Evolutionary conservation across 1,284 basidiomycete genomes (phyloP), one percentile per base, ranked within the genome.

Genomic region (Cystobasidium sp.): DNA sequence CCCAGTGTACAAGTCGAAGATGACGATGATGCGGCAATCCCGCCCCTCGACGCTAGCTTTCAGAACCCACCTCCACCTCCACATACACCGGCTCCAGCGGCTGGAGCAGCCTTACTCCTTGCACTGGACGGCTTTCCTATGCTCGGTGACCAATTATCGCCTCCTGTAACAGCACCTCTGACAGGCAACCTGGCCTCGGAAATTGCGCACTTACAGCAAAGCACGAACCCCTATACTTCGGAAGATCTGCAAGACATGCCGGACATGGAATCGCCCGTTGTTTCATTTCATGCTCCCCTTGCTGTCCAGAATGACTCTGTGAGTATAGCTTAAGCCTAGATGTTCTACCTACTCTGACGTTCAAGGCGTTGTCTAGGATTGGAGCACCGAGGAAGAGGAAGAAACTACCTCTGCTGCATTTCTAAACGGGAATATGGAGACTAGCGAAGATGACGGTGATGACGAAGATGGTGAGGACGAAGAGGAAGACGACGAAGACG

Each of bases 191-290:
- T 63, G n/a, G 61, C 44, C 18, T 16, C n/a, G 24, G 64, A 67
- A 16, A 22, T 56, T 7, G n/a, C n/a, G 5, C 37, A 43, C 16
- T 22, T 58, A 43, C 39, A 68, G 39, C 37, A 56, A 20, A 39
- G 16, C 16, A 47, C 20, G 18, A 37, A n/a, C n/a, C n/a, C 5
- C 41, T 68, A 58, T 22, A 68, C 66, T 6, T 18, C 39, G 8
- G 41, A 58, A 59, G 66, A 56, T 1, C 20, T 68, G 24, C 53
- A 43, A 5, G 66, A 68, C 12, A 68, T 68, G 66, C 66, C 66
- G 16, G 66, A 68, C 20, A 49, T 68, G 24, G 55, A 43, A 10
- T 41, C 51, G 52, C 66, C 66, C 5, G 18, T n/a, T 0, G 41
- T 47, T 22, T 16, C 6, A 12, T 0, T n/a, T 1, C 12, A 37